These are phyloP conservation scores for Trichophyton verrucosum DNA, from an alignment of 2,329 filamentous ascomycete genomes.

Conservation along the genomic window DNA sequence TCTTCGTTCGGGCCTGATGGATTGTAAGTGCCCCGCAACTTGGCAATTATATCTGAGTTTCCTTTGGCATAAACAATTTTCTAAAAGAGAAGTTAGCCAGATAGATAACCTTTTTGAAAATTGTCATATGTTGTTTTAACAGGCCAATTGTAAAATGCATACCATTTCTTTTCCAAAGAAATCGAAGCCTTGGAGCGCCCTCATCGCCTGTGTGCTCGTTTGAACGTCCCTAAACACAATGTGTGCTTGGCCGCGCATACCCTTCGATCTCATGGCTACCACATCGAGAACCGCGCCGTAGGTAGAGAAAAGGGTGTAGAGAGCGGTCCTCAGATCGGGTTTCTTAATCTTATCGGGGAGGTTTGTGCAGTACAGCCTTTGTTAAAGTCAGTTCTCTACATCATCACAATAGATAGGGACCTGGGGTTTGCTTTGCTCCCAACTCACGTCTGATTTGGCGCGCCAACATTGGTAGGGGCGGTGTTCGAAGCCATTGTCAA, in stretches of 20 bases:
- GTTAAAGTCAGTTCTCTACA: conserved; percentile 1
- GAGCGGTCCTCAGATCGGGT: conserved; percentile 66
- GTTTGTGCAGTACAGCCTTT: conserved; percentile 77
- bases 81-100: conserved; percentile 35
- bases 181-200: conserved; percentile 69
- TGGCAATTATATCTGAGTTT: conserved; percentile 76
- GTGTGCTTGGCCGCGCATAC: conserved; percentile 94
- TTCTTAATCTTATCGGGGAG: conserved; percentile 86
- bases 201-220: conserved; percentile 86
- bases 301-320: conserved; percentile 90
- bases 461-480: conserved; percentile 33
- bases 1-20: conserved; percentile 40
- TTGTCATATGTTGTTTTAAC: too few species aligned
- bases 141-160: conserved; percentile 25
- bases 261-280: conserved; percentile 72
- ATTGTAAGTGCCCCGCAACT: conserved; percentile 81
- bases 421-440: not conserved
- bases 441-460: conserved; percentile 65
- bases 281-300: conserved; percentile 89
- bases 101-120: too few species aligned
- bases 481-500: conserved; percentile 28
- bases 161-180: conserved; percentile 82
- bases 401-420: conserved; percentile 5
- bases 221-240: conserved; percentile 81
- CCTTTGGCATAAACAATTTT: conserved; percentile 83